Base-by-base conservation (phyloP, 495 filamentous ascomycete species). In the Penicillium arizonense region DNA sequence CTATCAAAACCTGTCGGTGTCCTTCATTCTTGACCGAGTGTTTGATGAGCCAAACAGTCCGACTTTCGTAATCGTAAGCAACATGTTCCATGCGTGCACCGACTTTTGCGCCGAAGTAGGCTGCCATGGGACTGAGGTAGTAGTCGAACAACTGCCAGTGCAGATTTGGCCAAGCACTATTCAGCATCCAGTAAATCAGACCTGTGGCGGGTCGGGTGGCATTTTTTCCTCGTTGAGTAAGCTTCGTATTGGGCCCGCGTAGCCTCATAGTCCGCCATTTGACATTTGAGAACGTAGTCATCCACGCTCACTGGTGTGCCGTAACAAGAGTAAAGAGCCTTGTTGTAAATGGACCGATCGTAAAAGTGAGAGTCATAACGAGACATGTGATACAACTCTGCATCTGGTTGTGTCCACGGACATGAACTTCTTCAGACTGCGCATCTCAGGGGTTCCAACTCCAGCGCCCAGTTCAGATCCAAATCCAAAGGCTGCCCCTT, bases 141-240 rank as follows among this genome's bases (percentile, higher is more conserved):
- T 83, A 85, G 53, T 87, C 84, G 62, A 85, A 84, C 2, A 87
- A 57, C 49, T 83, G 81, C 84, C 85, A 87, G 59, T 87, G 84
- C 34, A 87, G 68, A 38, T 73, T 80, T 9, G 85, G 84, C 78
- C 83, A 87, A 0, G 83, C 84, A 42, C 77, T 77, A 52, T 84
- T 86, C 53, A 85, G 55, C 85, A 87, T 87, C 85, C 85, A 87
- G 65, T 87, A 87, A 5, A 87, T 77, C 2, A 81, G 16, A 0
- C 85, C 84, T 0, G 83, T 86, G 0, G 85, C 81, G 3, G 82
- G 77, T 0, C 77, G 67, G 4, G 69, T 61, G 0, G 74, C 76
- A 51, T 64, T 81, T 69, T 81, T 83, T 0, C 73, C 73, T 66
- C 12, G 76, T 67, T 0, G 73, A 68, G 50, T 77, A 85, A 0